A percentile compares a stretch with the other conserved stretches of the same genome.
Conservation (phyloP, 768 basidiomycete species). For the Russula sp. region DNA sequence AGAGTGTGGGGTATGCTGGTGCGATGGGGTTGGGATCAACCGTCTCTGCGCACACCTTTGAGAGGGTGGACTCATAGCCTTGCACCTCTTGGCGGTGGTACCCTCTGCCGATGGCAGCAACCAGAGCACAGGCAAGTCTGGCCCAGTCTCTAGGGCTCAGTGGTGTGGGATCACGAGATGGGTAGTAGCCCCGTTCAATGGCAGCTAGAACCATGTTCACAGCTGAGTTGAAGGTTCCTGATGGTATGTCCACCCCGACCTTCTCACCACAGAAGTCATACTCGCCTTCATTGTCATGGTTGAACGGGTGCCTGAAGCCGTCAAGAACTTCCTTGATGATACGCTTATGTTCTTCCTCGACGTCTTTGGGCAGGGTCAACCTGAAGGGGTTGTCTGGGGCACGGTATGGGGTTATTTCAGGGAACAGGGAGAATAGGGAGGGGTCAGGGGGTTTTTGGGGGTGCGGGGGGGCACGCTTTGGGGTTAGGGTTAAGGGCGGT, state of each 20-base stretch:
- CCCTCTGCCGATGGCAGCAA: background rate
- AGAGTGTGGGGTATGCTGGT: no score
- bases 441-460: background rate
- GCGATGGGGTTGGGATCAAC: no score
- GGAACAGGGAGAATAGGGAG: background rate
- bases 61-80: no score
- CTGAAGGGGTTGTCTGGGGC: background rate
- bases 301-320: background rate
- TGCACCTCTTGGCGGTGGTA: background rate
- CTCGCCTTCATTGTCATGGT: background rate
- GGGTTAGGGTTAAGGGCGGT: background rate
- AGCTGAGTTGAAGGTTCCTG: background rate
- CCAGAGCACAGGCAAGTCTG: background rate
- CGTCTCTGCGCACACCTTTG: no score
- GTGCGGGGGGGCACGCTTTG: fast-evolving
- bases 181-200: background rate
- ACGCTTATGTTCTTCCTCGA: background rate
- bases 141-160: background rate
- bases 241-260: background rate
- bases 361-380: background rate
- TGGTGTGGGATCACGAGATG: background rate
- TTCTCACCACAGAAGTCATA: background rate
- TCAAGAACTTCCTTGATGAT: background rate
- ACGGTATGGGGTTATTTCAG: background rate
- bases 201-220: background rate